phyloP scores from a whole-genome alignment of 305 asterid species.

The Fraxinus greggii region DNA sequence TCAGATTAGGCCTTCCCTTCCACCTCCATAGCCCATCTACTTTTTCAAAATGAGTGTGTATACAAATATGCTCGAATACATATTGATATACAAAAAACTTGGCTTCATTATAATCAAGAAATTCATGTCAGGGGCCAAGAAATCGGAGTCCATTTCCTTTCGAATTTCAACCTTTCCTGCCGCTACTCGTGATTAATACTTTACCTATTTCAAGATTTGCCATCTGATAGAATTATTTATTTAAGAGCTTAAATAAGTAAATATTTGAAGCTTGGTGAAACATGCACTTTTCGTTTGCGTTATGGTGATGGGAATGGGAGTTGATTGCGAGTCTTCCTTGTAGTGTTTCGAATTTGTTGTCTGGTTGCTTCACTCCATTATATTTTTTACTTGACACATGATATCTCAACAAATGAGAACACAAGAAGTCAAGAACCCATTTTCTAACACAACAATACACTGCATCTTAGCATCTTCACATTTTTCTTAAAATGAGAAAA shows the following conservation, averaged over 20 bases:
- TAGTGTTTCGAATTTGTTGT: neutral
- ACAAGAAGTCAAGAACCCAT: neutral
- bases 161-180: neutral
- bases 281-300: neutral
- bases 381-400: neutral
- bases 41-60: neutral
- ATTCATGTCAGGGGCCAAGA: neutral
- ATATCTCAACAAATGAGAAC: neutral
- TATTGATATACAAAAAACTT: neutral
- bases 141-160: neutral
- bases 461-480: neutral
- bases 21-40: conserved; percentile 31
- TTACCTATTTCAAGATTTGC: neutral
- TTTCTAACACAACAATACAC: neutral
- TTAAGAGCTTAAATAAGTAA: no score
- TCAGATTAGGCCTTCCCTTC: conserved; percentile 39
- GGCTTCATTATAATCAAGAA: neutral
- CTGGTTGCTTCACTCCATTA: neutral
- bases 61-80: neutral
- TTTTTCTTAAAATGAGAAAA: neutral
- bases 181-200: neutral
- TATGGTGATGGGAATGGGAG: neutral
- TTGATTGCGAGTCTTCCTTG: neutral
- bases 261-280: neutral
- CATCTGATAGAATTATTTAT: neutral